Conservation (phyloP, 2,329 filamentous ascomycete species). For the Botrytis elliptica region DNA sequence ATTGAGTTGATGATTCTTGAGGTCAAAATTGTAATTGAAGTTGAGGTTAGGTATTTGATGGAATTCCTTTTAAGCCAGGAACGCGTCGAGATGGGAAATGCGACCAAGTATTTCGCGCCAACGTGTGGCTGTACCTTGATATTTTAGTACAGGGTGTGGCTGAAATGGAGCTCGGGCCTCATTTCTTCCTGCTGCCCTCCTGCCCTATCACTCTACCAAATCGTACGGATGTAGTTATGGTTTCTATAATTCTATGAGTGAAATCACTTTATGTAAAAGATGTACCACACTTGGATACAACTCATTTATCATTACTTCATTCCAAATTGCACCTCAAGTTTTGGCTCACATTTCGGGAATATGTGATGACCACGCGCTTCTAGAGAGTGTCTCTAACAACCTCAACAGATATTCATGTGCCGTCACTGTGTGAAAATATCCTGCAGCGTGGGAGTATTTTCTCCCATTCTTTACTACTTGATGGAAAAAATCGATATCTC, state of each 20-base stretch:
- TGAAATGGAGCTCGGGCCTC: not conserved
- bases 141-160: not conserved
- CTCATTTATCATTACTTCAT: too few species aligned
- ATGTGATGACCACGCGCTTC: not conserved
- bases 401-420: not conserved
- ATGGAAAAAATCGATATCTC: not conserved
- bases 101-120: constrained; percentile 14
- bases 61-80: not conserved
- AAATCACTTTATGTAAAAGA: not conserved
- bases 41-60: constrained; percentile 3
- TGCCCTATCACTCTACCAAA: not conserved
- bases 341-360: not conserved
- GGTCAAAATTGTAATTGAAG: not conserved
- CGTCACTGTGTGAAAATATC: not conserved
- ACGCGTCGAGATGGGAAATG: constrained; percentile 12
- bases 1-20: not conserved
- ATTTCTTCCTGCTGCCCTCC: not conserved
- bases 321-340: not conserved
- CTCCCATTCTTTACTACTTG: not conserved
- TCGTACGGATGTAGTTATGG: not conserved
- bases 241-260: not conserved
- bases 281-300: not conserved
- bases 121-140: constrained; percentile 11
- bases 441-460: too few species aligned
- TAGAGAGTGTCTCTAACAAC: not conserved